Base-by-base conservation (phyloP, 208 protist species). In the Leishmania guyanensis region DNA sequence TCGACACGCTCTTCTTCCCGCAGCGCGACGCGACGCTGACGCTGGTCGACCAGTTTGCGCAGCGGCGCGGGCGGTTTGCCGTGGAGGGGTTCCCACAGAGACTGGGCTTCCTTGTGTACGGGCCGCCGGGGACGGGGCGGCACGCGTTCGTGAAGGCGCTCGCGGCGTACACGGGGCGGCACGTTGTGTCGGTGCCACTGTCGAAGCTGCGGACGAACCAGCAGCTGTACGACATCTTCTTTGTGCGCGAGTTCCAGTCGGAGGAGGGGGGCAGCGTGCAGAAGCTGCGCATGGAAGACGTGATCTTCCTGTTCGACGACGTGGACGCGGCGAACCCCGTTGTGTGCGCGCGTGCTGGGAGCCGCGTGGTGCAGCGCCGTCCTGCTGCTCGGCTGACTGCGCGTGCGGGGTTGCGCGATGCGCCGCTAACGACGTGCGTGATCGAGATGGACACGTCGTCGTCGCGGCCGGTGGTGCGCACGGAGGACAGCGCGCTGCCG, bases 131-230 rank as follows among this genome's bases (percentile, higher is more conserved):
- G 17, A 97, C 90, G 29, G 98, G 98, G 16, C 99, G 99, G 93
- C 99, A 99, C 53, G 97, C 99, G 88, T 94, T 99, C 69, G 98
- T 99, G 22, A 99, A 99, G 90, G 99, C 99, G 22, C 99, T 99
- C 50, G 99, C 99, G 16, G 95, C 99, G 75, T 99, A 99, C 88
- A 99, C 99, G 0, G 98, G 95, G n/a, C 95, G 95, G 22, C 87
- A 96, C 86, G 80, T 98, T 33, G 86, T 98, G 39, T 92, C 83
- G 48, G 84, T 98, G 46, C 87, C 91, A 29, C 88, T 98, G 64
- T 75, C 81, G 14, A 88, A 90, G 71, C 84, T 97, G 65, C 79
- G 87, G 64, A 95, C 94, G 46, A 98, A 98, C 81, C 93, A 97
- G 86, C 89, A 97, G 70, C 92, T 98, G 66, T 97, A 93, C 84